Evolutionary conservation across 768 basidiomycete species (phyloP).

Genomic region (Boletus patriciae): DNA sequence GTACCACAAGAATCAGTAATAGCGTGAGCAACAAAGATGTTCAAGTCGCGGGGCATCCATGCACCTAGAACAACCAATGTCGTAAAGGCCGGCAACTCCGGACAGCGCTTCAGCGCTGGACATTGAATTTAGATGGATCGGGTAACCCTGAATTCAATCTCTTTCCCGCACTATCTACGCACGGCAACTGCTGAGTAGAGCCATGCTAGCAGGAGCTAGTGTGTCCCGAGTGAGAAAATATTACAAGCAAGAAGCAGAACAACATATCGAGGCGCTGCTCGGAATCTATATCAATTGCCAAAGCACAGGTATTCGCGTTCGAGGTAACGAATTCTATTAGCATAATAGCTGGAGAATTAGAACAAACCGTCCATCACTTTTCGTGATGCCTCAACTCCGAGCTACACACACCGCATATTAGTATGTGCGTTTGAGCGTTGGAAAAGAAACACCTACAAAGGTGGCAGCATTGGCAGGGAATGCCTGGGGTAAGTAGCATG

Average conservation of each 20-base stretch:
- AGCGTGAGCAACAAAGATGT: constrained; percentile 5
- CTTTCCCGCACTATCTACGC: constrained; percentile 1
- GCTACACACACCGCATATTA: constrained; percentile 41
- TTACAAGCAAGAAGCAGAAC: constrained; percentile 1
- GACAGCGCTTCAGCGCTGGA: background rate
- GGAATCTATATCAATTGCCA: constrained; percentile 6
- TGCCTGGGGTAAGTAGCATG: constrained; percentile 50
- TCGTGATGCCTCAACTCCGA: constrained; percentile 90
- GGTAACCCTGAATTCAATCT: background rate
- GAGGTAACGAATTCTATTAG: background rate
- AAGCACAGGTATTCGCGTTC: constrained; percentile 4
- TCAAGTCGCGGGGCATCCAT: background rate
- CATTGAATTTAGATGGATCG: background rate
- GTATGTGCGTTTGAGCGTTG: background rate
- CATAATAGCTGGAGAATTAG: constrained; percentile 20
- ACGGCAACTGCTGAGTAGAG: background rate
- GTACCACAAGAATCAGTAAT: background rate
- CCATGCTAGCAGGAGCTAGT: background rate
- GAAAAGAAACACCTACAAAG: constrained; percentile 59
- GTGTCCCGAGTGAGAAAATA: constrained; percentile 8
- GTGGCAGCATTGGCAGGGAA: constrained; percentile 98
- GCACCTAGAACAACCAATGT: constrained; percentile 5
- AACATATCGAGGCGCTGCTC: constrained; percentile 8
- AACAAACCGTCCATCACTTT: constrained; percentile 75
- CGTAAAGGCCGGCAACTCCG: constrained; percentile 12